Evolutionary conservation across 495 filamentous ascomycete species (phyloP).

Genomic region (Apodospora peruviana): DNA sequence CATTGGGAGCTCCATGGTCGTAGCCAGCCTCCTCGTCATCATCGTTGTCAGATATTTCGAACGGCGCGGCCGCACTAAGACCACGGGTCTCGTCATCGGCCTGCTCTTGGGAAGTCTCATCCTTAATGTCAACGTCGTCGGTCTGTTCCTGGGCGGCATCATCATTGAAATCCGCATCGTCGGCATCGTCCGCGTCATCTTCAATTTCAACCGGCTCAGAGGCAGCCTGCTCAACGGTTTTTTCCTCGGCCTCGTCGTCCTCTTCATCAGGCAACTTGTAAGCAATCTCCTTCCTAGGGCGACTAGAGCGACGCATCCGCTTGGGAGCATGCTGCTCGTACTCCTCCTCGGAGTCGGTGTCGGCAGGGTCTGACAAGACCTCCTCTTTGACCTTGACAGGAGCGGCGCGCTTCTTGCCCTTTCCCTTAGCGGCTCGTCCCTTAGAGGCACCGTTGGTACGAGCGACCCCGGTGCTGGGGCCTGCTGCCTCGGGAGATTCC

Average conservation of each 20-base stretch:
- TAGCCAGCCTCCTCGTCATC: no score
- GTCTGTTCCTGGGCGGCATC: neutral
- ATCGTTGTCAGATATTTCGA: no score
- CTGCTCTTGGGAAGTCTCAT: no score
- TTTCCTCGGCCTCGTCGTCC: conserved; percentile 1
- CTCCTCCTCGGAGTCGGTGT: conserved; percentile 4
- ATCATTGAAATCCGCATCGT: neutral
- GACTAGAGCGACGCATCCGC: neutral
- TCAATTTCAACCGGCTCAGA: neutral
- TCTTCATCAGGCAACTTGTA: neutral
- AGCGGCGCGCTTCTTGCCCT: neutral
- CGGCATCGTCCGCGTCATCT: neutral
- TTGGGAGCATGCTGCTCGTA: conserved; percentile 1
- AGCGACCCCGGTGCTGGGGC: neutral
- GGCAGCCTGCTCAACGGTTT: neutral
- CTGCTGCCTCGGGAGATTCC: neutral
- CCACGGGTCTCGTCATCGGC: no score
- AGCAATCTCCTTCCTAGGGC: neutral
- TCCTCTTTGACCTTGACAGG: neutral
- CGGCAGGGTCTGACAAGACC: conserved; percentile 6
- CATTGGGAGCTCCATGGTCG: no score
- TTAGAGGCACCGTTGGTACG: neutral
- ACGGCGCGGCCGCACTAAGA: no score
- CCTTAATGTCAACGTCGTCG: no score
- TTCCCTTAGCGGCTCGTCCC: neutral